phyloP scores from a whole-genome alignment of 306 rosid species.

The Cyclanthera cordifolia region DNA sequence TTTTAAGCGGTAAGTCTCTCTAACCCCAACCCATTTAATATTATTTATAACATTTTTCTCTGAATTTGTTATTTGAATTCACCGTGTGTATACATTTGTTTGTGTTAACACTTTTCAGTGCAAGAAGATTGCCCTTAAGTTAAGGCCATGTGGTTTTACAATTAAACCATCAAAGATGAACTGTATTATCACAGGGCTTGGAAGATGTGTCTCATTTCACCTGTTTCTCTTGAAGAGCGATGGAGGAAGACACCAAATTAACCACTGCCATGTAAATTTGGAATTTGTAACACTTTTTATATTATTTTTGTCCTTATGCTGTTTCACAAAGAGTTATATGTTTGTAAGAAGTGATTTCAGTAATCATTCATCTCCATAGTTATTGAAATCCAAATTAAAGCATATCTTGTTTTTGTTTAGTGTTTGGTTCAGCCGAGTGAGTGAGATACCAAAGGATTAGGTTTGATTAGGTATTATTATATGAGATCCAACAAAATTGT shows the following conservation, averaged over 20 bases:
- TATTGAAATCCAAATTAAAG: neutral
- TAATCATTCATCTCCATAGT: neutral
- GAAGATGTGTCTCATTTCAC: neutral
- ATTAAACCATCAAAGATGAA: neutral
- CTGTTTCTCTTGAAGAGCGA: neutral
- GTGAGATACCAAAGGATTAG: too few relatives aligned
- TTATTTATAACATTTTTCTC: neutral
- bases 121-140: slow-evolving; percentile 86
- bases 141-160: neutral
- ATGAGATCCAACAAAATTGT: too few relatives aligned
- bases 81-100: too few relatives aligned
- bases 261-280: slow-evolving; percentile 6
- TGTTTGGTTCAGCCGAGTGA: neutral
- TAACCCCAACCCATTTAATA: neutral
- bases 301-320: neutral
- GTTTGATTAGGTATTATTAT: too few relatives aligned
- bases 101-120: slow-evolving; percentile 36
- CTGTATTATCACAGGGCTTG: neutral
- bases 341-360: neutral
- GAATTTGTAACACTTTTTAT: neutral
- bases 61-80: too few relatives aligned
- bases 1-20: slow-evolving; percentile 73
- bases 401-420: neutral
- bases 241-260: neutral
- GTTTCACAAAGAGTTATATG: neutral